A percentile compares a stretch with the other conserved stretches of the same genome.
Evolutionary conservation across 2,329 filamentous ascomycete genomes (phyloP).

Genomic region (Penicillium concentricum): DNA sequence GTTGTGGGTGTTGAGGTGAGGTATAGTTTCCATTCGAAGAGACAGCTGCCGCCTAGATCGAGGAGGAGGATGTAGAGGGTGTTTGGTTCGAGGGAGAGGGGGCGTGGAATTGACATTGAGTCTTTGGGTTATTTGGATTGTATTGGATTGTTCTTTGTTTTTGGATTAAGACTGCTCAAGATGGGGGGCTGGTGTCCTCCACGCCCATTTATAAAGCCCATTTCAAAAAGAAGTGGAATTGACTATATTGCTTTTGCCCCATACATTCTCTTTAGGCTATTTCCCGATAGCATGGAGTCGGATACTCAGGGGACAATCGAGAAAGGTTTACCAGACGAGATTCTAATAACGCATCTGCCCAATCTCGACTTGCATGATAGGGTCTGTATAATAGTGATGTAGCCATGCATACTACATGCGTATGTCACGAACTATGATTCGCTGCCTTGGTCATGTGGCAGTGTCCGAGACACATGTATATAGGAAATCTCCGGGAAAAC

Average conservation of each 20-base stretch:
- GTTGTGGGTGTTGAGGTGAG: conserved; percentile 12
- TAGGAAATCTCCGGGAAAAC: background rate
- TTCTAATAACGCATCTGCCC: conserved; percentile 5
- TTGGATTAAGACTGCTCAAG: background rate
- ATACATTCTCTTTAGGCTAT: background rate
- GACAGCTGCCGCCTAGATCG: conserved; percentile 14
- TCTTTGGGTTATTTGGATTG: background rate
- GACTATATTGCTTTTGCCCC: background rate
- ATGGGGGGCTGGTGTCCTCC: no score
- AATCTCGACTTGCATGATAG: background rate
- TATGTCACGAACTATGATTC: background rate
- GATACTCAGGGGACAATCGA: background rate
- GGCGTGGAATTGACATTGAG: background rate
- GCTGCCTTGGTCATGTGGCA: background rate
- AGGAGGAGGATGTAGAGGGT: conserved; percentile 24
- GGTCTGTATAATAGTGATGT: background rate
- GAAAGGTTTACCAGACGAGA: background rate
- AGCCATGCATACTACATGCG: background rate
- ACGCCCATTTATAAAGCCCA: no score
- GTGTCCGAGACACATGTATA: background rate
- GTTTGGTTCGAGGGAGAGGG: conserved; percentile 15
- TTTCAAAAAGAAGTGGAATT: background rate
- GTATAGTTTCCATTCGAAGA: conserved; percentile 27
- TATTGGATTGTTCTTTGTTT: background rate
- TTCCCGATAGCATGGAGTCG: background rate